phyloP scores from a whole-genome alignment of 768 basidiomycete genomes.

The Termitomyces heimii region DNA sequence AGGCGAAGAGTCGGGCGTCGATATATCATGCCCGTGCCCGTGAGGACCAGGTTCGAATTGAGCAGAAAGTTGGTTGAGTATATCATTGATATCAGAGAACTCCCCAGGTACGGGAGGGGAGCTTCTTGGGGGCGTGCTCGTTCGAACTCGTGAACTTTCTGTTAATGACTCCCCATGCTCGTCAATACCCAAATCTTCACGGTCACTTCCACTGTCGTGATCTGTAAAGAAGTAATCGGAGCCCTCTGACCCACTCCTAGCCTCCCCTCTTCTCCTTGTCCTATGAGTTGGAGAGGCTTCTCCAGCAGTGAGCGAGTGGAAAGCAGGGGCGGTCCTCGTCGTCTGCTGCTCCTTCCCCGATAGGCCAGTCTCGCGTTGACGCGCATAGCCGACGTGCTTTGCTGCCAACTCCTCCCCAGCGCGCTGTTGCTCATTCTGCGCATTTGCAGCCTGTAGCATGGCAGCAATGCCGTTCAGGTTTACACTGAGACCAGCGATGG shows the following conservation, averaged over 20 bases:
- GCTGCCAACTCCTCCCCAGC: slow-evolving; percentile 35
- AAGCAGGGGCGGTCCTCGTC: slow-evolving; percentile 71
- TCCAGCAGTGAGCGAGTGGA: slow-evolving; percentile 69
- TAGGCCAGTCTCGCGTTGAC: slow-evolving; percentile 37
- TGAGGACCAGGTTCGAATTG: slow-evolving; percentile 58
- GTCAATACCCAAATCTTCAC: slow-evolving; percentile 27
- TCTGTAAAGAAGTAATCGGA: slow-evolving; percentile 53
- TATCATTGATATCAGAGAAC: slow-evolving; percentile 72
- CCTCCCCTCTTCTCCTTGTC: slow-evolving; percentile 27
- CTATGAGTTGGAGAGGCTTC: slow-evolving; percentile 28
- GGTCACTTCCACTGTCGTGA: slow-evolving; percentile 38
- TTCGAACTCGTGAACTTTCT: slow-evolving; percentile 25
- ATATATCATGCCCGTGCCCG: slow-evolving; percentile 32
- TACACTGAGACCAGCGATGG: slow-evolving; percentile 41
- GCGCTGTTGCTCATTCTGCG: slow-evolving; percentile 47
- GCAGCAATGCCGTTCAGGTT: slow-evolving; percentile 67
- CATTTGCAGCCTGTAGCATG: slow-evolving; percentile 73
- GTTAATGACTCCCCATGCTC: slow-evolving; percentile 22
- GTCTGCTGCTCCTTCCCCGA: slow-evolving; percentile 41
- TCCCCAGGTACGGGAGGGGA: slow-evolving; percentile 49
- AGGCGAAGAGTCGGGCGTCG: slow-evolving; percentile 42
- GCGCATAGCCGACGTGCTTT: slow-evolving; percentile 38
- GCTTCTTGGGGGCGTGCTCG: slow-evolving; percentile 30
- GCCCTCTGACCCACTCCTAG: slow-evolving; percentile 38
- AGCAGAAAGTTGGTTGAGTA: slow-evolving; percentile 65